A percentile compares a stretch with the other conserved stretches of the same genome.
Conservation (phyloP, 495 filamentous ascomycete genomes). For the Articulospora tetracladia region DNA sequence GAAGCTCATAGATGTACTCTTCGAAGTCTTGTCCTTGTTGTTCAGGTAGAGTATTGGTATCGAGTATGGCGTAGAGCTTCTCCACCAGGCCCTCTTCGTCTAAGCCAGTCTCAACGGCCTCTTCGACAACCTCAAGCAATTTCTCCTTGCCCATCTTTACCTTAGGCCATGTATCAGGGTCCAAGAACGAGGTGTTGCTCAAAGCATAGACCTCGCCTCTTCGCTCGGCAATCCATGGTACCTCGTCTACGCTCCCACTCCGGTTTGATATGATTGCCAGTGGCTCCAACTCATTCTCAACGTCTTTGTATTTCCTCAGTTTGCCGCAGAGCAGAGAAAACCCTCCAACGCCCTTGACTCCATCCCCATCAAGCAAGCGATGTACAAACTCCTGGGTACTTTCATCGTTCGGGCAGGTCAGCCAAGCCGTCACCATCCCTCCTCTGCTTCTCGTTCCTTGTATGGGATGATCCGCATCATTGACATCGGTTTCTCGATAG, state of each 20-base stretch:
- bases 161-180: constrained; percentile 75
- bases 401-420: constrained; percentile 49
- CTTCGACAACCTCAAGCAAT: constrained; percentile 36
- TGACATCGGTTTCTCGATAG: constrained; percentile 71
- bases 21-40: constrained; percentile 59
- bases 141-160: constrained; percentile 54
- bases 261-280: constrained; percentile 89
- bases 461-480: constrained; percentile 46
- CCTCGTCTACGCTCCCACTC: constrained; percentile 55
- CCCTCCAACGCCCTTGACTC: constrained; percentile 74
- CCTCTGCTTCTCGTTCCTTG: constrained; percentile 68
- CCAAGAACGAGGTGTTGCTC: constrained; percentile 78
- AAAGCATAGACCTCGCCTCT: constrained; percentile 70
- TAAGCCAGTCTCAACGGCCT: constrained; percentile 38
- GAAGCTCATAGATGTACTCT: constrained; percentile 63
- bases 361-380: constrained; percentile 61
- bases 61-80: constrained; percentile 66
- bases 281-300: constrained; percentile 49
- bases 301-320: constrained; percentile 44
- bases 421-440: constrained; percentile 80
- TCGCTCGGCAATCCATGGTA: constrained; percentile 64
- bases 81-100: constrained; percentile 65
- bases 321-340: constrained; percentile 90
- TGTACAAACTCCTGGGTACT: constrained; percentile 63
- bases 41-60: constrained; percentile 65